A percentile compares a stretch with the other conserved stretches of the same genome.
Evolutionary conservation across 495 filamentous ascomycete genomes (phyloP).

Genomic region (Niebla homalea): DNA sequence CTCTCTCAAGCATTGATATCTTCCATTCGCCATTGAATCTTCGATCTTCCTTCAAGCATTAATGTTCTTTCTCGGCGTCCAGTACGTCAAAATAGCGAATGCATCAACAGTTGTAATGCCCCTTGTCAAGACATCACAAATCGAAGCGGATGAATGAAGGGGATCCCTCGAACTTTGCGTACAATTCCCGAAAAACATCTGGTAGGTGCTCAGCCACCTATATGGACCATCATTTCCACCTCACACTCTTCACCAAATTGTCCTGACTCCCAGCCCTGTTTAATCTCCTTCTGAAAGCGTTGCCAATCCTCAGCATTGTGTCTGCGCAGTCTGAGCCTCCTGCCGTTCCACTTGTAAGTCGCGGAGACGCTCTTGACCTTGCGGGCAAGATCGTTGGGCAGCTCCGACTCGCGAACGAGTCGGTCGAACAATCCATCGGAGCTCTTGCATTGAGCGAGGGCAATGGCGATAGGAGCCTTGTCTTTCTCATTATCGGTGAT

Average conservation of each 20-base stretch:
- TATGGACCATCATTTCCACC: slow-evolving; percentile 1
- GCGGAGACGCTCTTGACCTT: neutral
- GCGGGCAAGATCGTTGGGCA: neutral
- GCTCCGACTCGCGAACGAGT: neutral
- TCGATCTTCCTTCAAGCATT: too few species aligned
- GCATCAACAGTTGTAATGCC: too few species aligned
- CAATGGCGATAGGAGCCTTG: neutral
- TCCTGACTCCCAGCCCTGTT: neutral
- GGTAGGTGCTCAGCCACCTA: neutral
- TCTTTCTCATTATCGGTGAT: neutral
- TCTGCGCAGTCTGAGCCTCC: neutral
- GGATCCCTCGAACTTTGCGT: too few species aligned
- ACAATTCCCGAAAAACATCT: too few species aligned
- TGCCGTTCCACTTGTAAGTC: neutral
- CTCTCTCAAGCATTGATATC: too few species aligned
- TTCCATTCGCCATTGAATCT: too few species aligned
- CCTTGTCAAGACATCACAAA: too few species aligned
- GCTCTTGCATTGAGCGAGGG: neutral
- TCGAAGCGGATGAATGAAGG: too few species aligned
- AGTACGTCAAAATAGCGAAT: too few species aligned
- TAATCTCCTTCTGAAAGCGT: neutral
- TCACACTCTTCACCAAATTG: neutral
- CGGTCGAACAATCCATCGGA: neutral
- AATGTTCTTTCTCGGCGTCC: too few species aligned
- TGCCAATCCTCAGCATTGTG: neutral